These are phyloP conservation scores for Tympanopsis confertula DNA, from an alignment of 2,329 filamentous ascomycete species.

Conservation along the genomic window DNA sequence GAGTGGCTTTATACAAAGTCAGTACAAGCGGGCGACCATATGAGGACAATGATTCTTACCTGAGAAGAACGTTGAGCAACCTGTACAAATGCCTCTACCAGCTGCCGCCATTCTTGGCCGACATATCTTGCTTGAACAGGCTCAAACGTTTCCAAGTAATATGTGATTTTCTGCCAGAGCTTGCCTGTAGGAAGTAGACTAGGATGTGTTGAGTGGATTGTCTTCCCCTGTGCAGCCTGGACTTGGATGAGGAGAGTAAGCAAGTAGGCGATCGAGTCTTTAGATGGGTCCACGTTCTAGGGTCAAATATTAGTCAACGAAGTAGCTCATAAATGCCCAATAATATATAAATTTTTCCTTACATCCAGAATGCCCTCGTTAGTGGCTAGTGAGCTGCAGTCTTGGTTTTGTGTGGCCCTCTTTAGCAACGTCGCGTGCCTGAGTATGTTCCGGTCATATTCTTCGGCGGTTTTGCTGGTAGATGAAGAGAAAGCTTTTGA, in stretches of 20 bases:
- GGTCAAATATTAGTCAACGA: too few species aligned
- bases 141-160: background rate
- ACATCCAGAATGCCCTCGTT: too few species aligned
- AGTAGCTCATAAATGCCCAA: too few species aligned
- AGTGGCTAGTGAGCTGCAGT: too few species aligned
- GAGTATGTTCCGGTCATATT: too few species aligned
- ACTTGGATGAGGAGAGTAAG: too few species aligned
- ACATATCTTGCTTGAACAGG: background rate
- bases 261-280: background rate
- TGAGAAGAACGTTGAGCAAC: background rate
- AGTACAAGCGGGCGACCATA: slow-evolving; percentile 1
- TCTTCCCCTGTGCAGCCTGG: background rate
- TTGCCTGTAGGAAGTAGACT: background rate
- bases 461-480: too few species aligned
- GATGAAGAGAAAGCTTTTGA: too few species aligned
- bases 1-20: slow-evolving; percentile 1
- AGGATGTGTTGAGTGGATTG: background rate
- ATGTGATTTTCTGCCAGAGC: background rate
- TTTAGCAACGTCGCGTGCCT: too few species aligned
- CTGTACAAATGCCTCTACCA: background rate
- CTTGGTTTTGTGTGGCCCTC: too few species aligned
- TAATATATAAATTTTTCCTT: too few species aligned
- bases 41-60: background rate
- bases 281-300: too few species aligned
- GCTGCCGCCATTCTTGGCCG: background rate